phyloP scores from a whole-genome alignment of 768 basidiomycete genomes.

The Sporobolomyces pararoseus region DNA sequence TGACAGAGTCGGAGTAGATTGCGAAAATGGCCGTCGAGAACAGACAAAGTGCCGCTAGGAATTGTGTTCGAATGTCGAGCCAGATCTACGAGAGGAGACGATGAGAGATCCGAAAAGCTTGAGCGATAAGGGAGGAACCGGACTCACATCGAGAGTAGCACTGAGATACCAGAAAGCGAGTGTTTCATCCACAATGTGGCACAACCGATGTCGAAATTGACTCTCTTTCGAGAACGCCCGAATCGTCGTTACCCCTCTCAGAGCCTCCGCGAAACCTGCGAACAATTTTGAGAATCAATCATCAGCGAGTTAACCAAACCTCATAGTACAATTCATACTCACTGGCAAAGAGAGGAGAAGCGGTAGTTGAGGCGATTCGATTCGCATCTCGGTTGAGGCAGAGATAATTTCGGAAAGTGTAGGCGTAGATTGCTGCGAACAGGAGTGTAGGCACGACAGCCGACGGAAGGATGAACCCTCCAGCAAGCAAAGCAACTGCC shows the following conservation, averaged over 20 bases:
- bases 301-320: neutral
- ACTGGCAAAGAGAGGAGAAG: constrained; percentile 50
- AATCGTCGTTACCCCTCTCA: constrained; percentile 50
- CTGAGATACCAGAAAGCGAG: constrained; percentile 70
- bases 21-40: constrained; percentile 55
- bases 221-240: constrained; percentile 54
- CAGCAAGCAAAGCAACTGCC: constrained; percentile 61
- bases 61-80: constrained; percentile 36
- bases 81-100: constrained; percentile 21
- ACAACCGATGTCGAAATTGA: constrained; percentile 66
- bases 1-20: constrained; percentile 57
- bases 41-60: constrained; percentile 33
- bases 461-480: constrained; percentile 61
- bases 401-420: constrained; percentile 62
- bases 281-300: too few relatives aligned
- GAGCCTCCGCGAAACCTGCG: constrained; percentile 47
- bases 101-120: neutral
- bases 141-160: constrained; percentile 52
- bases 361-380: constrained; percentile 49
- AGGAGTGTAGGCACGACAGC: constrained; percentile 64
- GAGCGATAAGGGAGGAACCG: constrained; percentile 62
- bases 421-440: constrained; percentile 66
- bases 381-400: constrained; percentile 64
- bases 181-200: constrained; percentile 64
- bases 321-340: neutral